A percentile compares a stretch with the other conserved stretches of the same genome.
These are phyloP conservation scores for Stemphylium beticola DNA, from an alignment of 2,329 filamentous ascomycete genomes.

Conservation along the genomic window DNA sequence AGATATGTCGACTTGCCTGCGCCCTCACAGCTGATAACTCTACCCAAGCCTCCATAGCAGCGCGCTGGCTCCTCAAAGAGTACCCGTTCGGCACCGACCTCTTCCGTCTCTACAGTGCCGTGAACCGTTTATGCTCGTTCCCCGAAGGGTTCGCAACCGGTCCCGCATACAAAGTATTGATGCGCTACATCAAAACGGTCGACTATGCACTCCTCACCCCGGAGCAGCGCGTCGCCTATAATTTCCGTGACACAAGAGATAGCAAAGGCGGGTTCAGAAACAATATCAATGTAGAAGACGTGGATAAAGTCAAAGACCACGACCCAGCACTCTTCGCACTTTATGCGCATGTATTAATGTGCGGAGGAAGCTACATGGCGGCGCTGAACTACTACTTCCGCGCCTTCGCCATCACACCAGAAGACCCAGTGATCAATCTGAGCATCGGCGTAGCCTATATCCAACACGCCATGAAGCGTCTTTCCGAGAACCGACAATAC, in stretches of 20 bases:
- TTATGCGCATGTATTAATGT: constrained; percentile 88
- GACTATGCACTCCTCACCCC: constrained; percentile 70
- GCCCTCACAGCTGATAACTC: constrained; percentile 80
- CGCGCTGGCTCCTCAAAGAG: constrained; percentile 84
- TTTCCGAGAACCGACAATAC: constrained; percentile 88
- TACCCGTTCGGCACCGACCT: constrained; percentile 80
- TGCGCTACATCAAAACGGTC: constrained; percentile 89
- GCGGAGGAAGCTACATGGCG: constrained; percentile 80
- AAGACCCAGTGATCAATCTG: constrained; percentile 79
- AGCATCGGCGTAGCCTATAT: constrained; percentile 78
- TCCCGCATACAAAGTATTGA: constrained; percentile 85
- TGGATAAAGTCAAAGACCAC: constrained; percentile 49
- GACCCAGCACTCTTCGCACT: constrained; percentile 84
- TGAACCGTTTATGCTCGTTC: constrained; percentile 78
- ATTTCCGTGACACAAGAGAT: constrained; percentile 45
- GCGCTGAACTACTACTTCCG: constrained; percentile 86
- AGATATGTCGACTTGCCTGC: constrained; percentile 82
- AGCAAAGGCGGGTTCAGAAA: constrained; percentile 49
- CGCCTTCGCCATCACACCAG: constrained; percentile 69
- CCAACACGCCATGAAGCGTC: constrained; percentile 86
- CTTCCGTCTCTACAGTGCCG: constrained; percentile 79
- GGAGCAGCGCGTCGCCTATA: constrained; percentile 54
- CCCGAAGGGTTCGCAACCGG: constrained; percentile 78
- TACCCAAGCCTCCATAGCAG: constrained; percentile 74
- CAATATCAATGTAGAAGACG: constrained; percentile 47